These are phyloP conservation scores for Alternaria consortialis DNA, from an alignment of 2,329 filamentous ascomycete genomes.

Conservation along the genomic window DNA sequence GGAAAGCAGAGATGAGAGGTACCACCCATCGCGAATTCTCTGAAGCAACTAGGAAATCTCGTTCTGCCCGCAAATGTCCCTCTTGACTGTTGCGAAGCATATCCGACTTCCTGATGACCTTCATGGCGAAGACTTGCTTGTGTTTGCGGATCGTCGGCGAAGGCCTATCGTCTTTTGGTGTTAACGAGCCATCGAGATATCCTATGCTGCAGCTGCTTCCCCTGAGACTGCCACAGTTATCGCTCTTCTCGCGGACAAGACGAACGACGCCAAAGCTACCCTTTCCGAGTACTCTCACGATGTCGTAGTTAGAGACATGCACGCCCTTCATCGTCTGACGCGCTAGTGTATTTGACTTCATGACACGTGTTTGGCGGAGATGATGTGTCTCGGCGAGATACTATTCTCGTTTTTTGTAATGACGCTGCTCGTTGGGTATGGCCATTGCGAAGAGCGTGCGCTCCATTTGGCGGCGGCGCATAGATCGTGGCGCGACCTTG, in stretches of 20 bases:
- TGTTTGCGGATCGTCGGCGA: constrained; percentile 14
- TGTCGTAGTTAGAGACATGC: constrained; percentile 74
- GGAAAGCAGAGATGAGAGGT: constrained; percentile 85
- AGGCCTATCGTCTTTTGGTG: constrained; percentile 2
- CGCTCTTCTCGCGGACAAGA: constrained; percentile 74
- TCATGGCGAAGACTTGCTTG: constrained; percentile 86
- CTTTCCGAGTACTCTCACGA: constrained; percentile 84
- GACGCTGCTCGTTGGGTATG: constrained; percentile 65
- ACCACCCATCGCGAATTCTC: constrained; percentile 92
- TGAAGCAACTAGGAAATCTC: constrained; percentile 89
- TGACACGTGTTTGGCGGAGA: constrained; percentile 74
- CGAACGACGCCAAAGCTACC: constrained; percentile 94
- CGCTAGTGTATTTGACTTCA: constrained; percentile 69
- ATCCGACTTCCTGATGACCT: constrained; percentile 91
- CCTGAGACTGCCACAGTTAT: constrained; percentile 23
- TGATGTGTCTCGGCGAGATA: constrained; percentile 74
- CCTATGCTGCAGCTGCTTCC: constrained; percentile 24
- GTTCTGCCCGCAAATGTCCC: constrained; percentile 87
- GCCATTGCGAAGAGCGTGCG: constrained; percentile 67
- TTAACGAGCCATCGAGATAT: constrained; percentile 18
- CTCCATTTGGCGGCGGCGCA: constrained; percentile 71
- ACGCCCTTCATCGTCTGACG: constrained; percentile 60
- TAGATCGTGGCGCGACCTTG: constrained; percentile 65
- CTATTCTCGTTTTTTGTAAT: constrained; percentile 67
- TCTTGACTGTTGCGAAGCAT: constrained; percentile 94